A percentile compares a stretch with the other conserved stretches of the same genome.
These are phyloP conservation scores for Croton setiger DNA, from an alignment of 441 rosid genomes.

Conservation along the genomic window DNA sequence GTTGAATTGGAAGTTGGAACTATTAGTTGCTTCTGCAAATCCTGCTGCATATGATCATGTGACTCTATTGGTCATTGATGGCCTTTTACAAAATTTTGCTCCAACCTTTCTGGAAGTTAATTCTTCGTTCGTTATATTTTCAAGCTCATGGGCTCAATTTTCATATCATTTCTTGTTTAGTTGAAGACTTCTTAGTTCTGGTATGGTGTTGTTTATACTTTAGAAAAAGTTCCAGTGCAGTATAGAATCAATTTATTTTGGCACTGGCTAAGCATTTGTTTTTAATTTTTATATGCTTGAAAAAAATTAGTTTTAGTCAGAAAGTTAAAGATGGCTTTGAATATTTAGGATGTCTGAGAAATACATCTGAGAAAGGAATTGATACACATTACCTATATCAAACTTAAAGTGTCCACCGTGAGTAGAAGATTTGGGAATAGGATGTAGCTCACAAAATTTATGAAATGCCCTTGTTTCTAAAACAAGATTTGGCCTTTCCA, in stretches of 20 bases:
- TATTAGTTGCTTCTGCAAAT: neutral
- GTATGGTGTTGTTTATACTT: too few species aligned
- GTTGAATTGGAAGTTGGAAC: neutral
- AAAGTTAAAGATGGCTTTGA: neutral
- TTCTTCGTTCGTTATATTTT: too few species aligned
- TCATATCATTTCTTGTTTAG: neutral
- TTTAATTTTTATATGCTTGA: neutral
- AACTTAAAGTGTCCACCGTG: neutral
- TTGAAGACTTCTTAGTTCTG: too few species aligned
- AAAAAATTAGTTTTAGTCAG: neutral
- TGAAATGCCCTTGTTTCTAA: too few species aligned
- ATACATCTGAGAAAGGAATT: neutral
- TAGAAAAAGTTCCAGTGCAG: too few species aligned
- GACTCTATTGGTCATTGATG: neutral
- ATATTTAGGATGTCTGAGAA: neutral
- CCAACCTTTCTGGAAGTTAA: too few species aligned
- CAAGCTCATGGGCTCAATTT: neutral
- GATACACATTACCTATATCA: neutral
- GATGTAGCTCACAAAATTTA: neutral
- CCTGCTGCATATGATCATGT: neutral
- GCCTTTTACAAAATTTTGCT: too few species aligned
- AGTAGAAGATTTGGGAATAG: neutral
- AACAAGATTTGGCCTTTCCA: neutral
- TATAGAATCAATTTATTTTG: neutral
- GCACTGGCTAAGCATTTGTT: neutral